phyloP scores from a whole-genome alignment of 202 grass and related monocot species.

The Hordeum pubiflorum region DNA sequence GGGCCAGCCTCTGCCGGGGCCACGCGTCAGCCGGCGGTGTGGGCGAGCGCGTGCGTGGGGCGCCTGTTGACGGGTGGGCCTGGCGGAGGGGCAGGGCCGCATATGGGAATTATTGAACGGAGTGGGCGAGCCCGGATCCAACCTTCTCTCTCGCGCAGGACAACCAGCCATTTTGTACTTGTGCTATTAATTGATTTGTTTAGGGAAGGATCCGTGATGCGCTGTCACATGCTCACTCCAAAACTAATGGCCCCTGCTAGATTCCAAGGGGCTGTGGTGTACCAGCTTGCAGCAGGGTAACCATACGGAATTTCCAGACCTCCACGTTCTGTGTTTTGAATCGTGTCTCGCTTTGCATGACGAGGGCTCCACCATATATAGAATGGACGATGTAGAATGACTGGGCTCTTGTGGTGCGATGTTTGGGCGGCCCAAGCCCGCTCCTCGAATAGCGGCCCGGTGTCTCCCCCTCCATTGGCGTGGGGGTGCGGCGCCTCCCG shows the following conservation, averaged over 20 bases:
- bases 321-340: not conserved
- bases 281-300: not conserved
- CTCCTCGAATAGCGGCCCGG: too few species aligned
- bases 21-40: not conserved
- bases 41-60: not conserved
- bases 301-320: not conserved
- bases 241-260: not conserved
- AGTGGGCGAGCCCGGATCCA: not conserved
- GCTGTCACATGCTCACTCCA: not conserved
- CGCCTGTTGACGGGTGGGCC: slow-evolving; percentile 15
- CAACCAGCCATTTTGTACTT: not conserved
- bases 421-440: too few species aligned
- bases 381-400: too few species aligned
- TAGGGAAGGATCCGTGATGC: not conserved
- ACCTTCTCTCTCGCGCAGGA: not conserved
- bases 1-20: accelerated
- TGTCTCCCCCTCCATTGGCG: too few species aligned
- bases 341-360: not conserved
- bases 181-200: not conserved
- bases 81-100: not conserved
- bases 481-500: too few species aligned
- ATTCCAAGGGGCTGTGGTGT: not conserved
- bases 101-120: slow-evolving; percentile 8
- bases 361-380: not conserved
- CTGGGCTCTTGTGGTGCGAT: too few species aligned